Percentiles rank a stretch among this genome's conserved stretches.
phyloP scores from a whole-genome alignment of 106 monocot genomes.

The Allium fistulosum region DNA sequence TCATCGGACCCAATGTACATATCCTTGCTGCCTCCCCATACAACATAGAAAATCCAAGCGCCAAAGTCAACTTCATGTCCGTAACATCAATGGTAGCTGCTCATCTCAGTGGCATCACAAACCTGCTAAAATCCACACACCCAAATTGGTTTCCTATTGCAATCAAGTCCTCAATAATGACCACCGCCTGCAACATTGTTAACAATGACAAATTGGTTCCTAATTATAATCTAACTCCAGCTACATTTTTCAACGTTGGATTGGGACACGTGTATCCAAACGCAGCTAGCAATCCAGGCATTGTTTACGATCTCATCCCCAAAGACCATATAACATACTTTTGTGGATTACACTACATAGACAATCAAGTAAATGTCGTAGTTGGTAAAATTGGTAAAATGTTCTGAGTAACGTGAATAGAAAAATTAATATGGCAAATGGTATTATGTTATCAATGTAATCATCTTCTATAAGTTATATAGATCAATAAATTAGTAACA shows the following conservation, averaged over 20 bases:
- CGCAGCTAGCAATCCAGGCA: not conserved
- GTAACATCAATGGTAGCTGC: slow-evolving; percentile 21
- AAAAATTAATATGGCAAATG: no score
- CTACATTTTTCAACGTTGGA: not conserved
- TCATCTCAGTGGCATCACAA: slow-evolving; percentile 10
- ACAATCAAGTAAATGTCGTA: not conserved
- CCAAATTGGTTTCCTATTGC: slow-evolving; percentile 14
- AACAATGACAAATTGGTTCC: not conserved
- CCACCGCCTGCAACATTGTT: slow-evolving; percentile 1
- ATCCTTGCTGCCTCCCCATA: no score
- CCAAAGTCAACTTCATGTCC: slow-evolving; percentile 8
- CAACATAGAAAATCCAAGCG: no score
- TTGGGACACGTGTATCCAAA: not conserved
- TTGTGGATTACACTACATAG: not conserved
- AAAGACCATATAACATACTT: not conserved
- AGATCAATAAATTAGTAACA: no score
- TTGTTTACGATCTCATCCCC: not conserved
- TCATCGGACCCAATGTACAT: no score
- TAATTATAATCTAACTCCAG: slow-evolving; percentile 11
- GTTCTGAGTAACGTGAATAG: no score
- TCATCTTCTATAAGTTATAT: no score
- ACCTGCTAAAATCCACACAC: slow-evolving; percentile 7
- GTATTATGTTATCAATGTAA: no score
- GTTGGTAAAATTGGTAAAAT: no score
- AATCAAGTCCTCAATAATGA: slow-evolving; percentile 18